Conservation (phyloP, 768 basidiomycete genomes). For the Boletus rubescentipes region DNA sequence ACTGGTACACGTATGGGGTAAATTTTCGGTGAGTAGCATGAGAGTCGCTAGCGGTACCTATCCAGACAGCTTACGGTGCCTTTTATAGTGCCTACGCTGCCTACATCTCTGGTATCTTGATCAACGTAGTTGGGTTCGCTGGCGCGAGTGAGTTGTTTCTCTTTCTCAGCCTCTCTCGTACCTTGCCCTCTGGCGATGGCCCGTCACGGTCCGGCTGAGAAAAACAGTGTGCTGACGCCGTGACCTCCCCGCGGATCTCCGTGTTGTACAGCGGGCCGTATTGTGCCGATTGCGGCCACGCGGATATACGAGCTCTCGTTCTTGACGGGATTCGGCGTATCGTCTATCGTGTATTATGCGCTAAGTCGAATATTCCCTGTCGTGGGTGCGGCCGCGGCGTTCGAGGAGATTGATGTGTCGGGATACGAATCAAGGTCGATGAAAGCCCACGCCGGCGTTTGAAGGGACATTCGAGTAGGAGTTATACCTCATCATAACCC, state of each 20-base stretch:
- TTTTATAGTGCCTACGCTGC: conserved; percentile 56
- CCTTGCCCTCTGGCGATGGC: neutral
- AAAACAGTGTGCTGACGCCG: neutral
- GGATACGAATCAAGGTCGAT: conserved; percentile 10
- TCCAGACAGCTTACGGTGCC: neutral
- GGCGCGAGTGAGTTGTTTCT: conserved; percentile 54
- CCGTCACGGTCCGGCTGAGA: neutral
- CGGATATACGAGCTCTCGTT: conserved; percentile 76
- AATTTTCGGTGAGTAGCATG: conserved; percentile 55
- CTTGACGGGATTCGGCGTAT: conserved; percentile 80
- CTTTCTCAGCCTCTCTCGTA: neutral
- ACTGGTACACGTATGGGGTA: conserved; percentile 71
- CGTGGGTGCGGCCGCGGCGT: conserved; percentile 44
- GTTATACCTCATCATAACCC: neutral
- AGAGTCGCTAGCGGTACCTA: neutral
- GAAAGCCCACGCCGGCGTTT: neutral
- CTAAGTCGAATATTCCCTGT: conserved; percentile 64
- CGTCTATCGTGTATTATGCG: conserved; percentile 58
- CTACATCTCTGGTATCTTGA: conserved; percentile 71
- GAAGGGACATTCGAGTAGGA: neutral
- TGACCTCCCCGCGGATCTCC: neutral
- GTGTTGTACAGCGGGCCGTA: conserved; percentile 46
- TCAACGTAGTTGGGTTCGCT: conserved; percentile 82
- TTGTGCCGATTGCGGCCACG: conserved; percentile 68
- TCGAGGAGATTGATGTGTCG: conserved; percentile 60